Percentiles rank a stretch among this genome's conserved stretches.
Conservation (phyloP, 1,284 basidiomycete genomes). For the Pseudozyma hubeiensis region DNA sequence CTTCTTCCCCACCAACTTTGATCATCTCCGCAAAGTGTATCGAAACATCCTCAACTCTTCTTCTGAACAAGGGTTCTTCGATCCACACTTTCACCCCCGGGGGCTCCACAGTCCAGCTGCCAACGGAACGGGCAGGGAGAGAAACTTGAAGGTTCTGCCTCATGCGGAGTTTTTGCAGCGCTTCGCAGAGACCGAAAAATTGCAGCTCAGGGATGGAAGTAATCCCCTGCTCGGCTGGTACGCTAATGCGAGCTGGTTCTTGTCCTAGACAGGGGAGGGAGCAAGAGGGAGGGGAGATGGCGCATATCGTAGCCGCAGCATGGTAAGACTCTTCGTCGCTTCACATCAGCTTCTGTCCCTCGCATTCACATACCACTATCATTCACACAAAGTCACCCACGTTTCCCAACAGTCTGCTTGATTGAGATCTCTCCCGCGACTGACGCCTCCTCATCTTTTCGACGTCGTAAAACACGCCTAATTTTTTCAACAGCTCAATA, state of each 20-base stretch:
- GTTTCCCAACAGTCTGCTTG: too few species aligned
- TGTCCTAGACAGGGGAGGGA: conserved; percentile 57
- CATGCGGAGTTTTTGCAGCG: conserved; percentile 85
- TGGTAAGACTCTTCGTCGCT: too few species aligned
- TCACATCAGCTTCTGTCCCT: too few species aligned
- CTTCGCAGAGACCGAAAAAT: conserved; percentile 79
- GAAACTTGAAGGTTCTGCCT: conserved; percentile 18
- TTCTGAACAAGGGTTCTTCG: neutral
- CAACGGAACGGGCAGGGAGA: conserved; percentile 7
- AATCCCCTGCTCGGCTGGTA: conserved; percentile 89
- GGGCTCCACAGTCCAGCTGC: too few species aligned
- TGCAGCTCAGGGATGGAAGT: conserved; percentile 79
- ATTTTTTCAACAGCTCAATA: too few species aligned
- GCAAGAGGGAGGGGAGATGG: too few species aligned
- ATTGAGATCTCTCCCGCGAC: too few species aligned
- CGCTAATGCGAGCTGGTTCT: conserved; percentile 80
- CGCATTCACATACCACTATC: too few species aligned
- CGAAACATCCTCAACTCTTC: conserved; percentile 5
- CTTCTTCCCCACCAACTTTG: conserved; percentile 96
- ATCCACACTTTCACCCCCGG: too few species aligned
- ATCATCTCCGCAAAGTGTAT: conserved; percentile 72
- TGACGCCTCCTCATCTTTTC: too few species aligned
- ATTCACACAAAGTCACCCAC: too few species aligned
- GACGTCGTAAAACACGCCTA: too few species aligned
- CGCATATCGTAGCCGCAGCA: neutral